These are phyloP conservation scores for Thalassiosira sp. DNA, from an alignment of 352 stramenopile species.

Conservation along the genomic window DNA sequence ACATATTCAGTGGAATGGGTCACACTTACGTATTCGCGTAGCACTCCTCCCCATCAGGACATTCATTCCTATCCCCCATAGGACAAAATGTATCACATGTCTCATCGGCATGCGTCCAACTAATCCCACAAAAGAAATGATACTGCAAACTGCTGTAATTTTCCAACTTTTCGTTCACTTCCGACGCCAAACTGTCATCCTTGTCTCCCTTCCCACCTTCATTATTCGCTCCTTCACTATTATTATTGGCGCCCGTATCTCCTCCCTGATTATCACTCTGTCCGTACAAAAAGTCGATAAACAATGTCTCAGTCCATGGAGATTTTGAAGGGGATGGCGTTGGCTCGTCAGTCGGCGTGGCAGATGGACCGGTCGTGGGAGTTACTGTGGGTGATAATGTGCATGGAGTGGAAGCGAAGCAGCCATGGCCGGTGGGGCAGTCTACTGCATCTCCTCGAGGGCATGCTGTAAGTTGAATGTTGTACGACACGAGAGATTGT, in stretches of 20 bases:
- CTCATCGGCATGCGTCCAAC: slow-evolving; percentile 27
- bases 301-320: slow-evolving; percentile 23
- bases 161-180: slow-evolving; percentile 11
- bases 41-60: slow-evolving; percentile 26
- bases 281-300: slow-evolving; percentile 26
- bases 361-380: not conserved
- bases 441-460: slow-evolving; percentile 10
- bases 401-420: slow-evolving; percentile 34
- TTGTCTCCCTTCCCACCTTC: too few relatives aligned
- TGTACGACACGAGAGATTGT: not conserved
- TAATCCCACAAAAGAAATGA: slow-evolving; percentile 44
- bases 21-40: slow-evolving; percentile 36
- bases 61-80: slow-evolving; percentile 27
- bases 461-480: slow-evolving; percentile 6
- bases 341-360: slow-evolving; percentile 5
- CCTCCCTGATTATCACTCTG: not conserved
- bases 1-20: too few relatives aligned
- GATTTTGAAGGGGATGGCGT: slow-evolving; percentile 11
- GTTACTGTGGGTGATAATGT: slow-evolving; percentile 16
- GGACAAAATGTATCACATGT: slow-evolving; percentile 33
- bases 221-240: not conserved
- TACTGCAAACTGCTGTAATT: slow-evolving; percentile 26
- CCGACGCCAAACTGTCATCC: slow-evolving; percentile 5
- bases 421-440: slow-evolving; percentile 26
- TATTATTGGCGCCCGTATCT: not conserved